Base-by-base conservation (phyloP, 768 basidiomycete species). In the Chiua virens region DNA sequence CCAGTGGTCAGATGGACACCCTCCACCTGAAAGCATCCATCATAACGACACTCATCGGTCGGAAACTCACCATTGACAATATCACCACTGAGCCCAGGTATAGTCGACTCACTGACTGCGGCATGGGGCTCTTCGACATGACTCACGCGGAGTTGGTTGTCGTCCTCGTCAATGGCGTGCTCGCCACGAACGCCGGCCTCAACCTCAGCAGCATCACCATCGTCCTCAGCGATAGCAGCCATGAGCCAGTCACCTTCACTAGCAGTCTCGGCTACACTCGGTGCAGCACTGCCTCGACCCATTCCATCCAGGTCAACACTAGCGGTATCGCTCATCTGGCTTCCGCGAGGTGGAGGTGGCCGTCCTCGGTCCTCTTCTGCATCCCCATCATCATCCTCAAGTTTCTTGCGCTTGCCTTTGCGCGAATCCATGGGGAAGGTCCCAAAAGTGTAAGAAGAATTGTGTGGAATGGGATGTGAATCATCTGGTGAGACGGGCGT, bases 211-310 rank as follows among this genome's bases (percentile, higher is more conserved):
- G 73, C 71, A 52, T 82, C 85, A 50, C 74, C 83, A 60, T 83
- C 85, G 59, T 80, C 85, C 65, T 85, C 86, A 50, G 79, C 84
- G 60, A 91, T 92, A 45, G 89, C 89, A 65, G 88, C 89, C 89
- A 92, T 91, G 38, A 91, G 75, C 89, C 89, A 92, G 70, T 92
- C 89, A 47, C 77, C 85, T 67, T 92, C 89, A 69, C 87, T 89
- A 30, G 71, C 69, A 30, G 81, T 75, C 62, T 79, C 78, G 42
- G 73, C 75, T n/a, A 78, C 77, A 44, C 86, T 85, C 58, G 87
- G 86, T 44, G 87, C 81, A 49, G 78, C 80, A 60, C 87, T 90
- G 47, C 66, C 71, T 41, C 78, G 69, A 41, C 81, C 82, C 45
- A 80, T 76, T 52, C 75, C 79, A 73, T 81, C 81, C 50, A 76